A percentile compares a stretch with the other conserved stretches of the same genome.
Evolutionary conservation across 2,329 filamentous ascomycete species (phyloP).

Genomic region (Alternaria angustiovoidea): DNA sequence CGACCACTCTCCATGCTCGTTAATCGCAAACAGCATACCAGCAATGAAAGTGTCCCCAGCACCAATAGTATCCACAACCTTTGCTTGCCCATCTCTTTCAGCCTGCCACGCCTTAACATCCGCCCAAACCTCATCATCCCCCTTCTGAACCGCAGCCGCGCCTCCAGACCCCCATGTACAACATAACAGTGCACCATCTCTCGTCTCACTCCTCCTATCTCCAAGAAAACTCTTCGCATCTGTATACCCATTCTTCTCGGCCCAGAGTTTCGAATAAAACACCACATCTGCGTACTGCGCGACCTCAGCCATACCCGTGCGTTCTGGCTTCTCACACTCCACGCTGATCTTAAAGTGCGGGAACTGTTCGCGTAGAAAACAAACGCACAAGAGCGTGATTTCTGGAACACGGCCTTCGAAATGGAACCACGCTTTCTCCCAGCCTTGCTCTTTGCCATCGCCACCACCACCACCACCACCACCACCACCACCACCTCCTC

Average conservation of each 20-base stretch:
- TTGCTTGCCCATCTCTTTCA: neutral
- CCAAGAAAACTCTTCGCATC: slow-evolving; percentile 45
- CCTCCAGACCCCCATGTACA: slow-evolving; percentile 69
- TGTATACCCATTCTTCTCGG: slow-evolving; percentile 53
- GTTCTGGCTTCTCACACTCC: slow-evolving; percentile 74
- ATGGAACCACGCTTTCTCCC: slow-evolving; percentile 67
- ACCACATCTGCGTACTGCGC: slow-evolving; percentile 78
- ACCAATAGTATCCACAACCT: slow-evolving; percentile 67
- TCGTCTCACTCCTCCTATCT: slow-evolving; percentile 26
- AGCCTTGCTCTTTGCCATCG: neutral
- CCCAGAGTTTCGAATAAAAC: slow-evolving; percentile 78
- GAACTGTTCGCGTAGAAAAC: slow-evolving; percentile 56
- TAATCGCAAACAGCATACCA: slow-evolving; percentile 70
- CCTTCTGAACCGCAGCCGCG: slow-evolving; percentile 57
- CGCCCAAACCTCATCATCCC: neutral
- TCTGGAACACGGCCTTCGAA: slow-evolving; percentile 76
- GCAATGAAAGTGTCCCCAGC: slow-evolving; percentile 81
- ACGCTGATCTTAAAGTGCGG: slow-evolving; percentile 66
- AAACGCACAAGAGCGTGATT: slow-evolving; percentile 67
- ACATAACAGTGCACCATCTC: slow-evolving; percentile 57
- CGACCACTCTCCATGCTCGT: slow-evolving; percentile 62
- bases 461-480: neutral
- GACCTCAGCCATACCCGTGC: slow-evolving; percentile 66
- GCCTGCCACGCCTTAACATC: slow-evolving; percentile 21
- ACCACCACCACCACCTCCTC: too few relatives aligned